Evolutionary conservation across 768 basidiomycete species (phyloP).

Genomic region (Tephrocybe sp.): DNA sequence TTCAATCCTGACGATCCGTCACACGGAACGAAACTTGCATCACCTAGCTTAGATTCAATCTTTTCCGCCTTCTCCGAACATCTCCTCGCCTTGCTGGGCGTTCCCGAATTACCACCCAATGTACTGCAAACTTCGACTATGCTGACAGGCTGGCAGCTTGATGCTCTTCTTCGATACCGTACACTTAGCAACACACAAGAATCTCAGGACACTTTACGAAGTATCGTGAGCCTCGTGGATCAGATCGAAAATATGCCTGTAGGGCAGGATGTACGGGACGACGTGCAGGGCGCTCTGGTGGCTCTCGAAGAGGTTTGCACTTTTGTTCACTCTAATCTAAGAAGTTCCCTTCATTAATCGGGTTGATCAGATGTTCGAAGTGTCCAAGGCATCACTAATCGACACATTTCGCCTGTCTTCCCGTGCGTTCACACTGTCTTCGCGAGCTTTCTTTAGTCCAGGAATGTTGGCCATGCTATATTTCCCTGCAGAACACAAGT

Average conservation of each 20-base stretch:
- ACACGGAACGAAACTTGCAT: conserved; percentile 36
- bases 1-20: conserved; percentile 51
- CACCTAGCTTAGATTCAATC: conserved; percentile 43
- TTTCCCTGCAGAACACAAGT: conserved; percentile 97
- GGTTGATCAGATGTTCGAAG: conserved; percentile 37
- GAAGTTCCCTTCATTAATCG: background rate
- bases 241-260: conserved; percentile 95
- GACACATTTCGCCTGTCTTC: conserved; percentile 60
- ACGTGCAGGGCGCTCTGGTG: conserved; percentile 68
- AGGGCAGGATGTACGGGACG: conserved; percentile 68
- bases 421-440: conserved; percentile 63
- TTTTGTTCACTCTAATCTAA: too few relatives aligned
- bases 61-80: conserved; percentile 73
- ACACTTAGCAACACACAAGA: conserved; percentile 66
- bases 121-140: conserved; percentile 29
- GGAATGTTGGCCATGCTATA: conserved; percentile 95
- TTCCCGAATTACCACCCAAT: conserved; percentile 57
- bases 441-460: conserved; percentile 94
- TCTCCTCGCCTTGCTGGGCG: conserved; percentile 78
- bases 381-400: conserved; percentile 36
- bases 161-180: conserved; percentile 72
- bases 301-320: conserved; percentile 75
- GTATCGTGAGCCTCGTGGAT: conserved; percentile 81
- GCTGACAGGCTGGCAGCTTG: conserved; percentile 77
- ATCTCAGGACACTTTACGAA: conserved; percentile 73